Percentiles rank a stretch among this genome's conserved stretches.
Conservation (phyloP, 495 filamentous ascomycete genomes). For the Aspergillus ellipticus region DNA sequence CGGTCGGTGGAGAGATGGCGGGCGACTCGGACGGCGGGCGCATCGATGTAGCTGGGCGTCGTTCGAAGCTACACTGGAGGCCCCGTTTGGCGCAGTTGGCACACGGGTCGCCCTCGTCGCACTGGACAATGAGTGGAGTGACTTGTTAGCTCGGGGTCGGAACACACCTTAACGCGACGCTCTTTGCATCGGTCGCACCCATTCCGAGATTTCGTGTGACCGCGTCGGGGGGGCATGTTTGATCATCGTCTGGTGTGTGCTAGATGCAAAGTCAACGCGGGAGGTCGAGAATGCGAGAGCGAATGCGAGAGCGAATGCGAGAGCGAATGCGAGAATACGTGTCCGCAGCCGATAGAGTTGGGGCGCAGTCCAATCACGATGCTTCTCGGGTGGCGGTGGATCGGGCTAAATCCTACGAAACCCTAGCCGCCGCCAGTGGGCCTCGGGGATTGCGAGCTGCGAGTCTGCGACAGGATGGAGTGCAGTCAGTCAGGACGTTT, state of each 20-base stretch:
- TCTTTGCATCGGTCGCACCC: conserved; percentile 11
- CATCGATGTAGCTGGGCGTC: neutral
- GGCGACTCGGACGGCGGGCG: neutral
- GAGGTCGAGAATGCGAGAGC: neutral
- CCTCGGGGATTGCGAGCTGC: no score
- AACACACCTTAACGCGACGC: conserved; percentile 6
- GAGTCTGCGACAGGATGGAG: no score
- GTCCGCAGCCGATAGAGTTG: no score
- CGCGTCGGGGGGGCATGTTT: conserved; percentile 4
- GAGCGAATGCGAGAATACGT: no score
- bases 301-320: neutral
- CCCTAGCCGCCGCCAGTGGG: no score
- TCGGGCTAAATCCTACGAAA: no score
- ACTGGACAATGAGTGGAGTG: conserved; percentile 1
- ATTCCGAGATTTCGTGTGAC: conserved; percentile 10
- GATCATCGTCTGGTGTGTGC: neutral
- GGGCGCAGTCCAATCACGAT: no score
- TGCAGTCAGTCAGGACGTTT: no score
- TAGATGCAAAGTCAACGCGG: neutral
- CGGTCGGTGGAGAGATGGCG: neutral
- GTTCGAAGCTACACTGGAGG: conserved; percentile 1
- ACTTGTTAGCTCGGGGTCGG: neutral
- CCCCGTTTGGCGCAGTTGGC: conserved; percentile 1
- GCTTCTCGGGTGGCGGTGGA: no score
- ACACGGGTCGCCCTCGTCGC: conserved; percentile 5